Evolutionary conservation across 148 eudicot species (phyloP), one percentile per base, ranked within the genome.

Genomic region (Rhododendron henanense): DNA sequence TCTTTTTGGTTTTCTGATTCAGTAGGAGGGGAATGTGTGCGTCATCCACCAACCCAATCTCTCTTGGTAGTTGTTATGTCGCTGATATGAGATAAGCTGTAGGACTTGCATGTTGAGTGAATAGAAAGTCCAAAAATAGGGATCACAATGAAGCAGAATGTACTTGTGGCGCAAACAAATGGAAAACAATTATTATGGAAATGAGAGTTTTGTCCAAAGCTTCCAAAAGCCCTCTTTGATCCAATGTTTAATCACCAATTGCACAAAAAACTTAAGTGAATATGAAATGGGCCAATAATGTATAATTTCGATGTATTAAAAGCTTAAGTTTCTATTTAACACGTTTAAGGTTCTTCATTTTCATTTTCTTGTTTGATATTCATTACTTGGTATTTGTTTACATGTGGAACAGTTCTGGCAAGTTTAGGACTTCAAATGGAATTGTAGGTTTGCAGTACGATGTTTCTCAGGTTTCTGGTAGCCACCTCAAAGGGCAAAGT

Each of bases 401-500:
- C 85, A 63, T 88, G 37, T 82, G 85, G 78, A 69, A 83, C 94
- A 95, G 99, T 88, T 92, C 98, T n/a, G n/a, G 94, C 86, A 89
- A 91, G 88, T 88, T 89, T 84, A 92, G 91, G 81, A 88, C 86
- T 91, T 90, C 95, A 82, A 90, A 92, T 87, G 94, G 91, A 85
- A 88, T 92, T 21, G 89, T 90, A 79, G 98, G 99, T 86, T 90
- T 95, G 73, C 94, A 94, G 69, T 28, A 86, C 88, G 84, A 87
- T 79, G 84, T 87, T 87, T 88, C 94, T 87, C 94, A 91, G 86
- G 92, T 89, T 85, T 90, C 96, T 84, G 89, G 91, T 85, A 87
- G 92, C 90, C 92, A 93, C 88, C 86, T 93, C 85, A 90, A 91
- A 85, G 95, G 94, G 59, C 92, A 93, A 90, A 94, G 87, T 89